phyloP scores from a whole-genome alignment of 192 early-diverging fungal genomes.

The Coemansia aciculifera region DNA sequence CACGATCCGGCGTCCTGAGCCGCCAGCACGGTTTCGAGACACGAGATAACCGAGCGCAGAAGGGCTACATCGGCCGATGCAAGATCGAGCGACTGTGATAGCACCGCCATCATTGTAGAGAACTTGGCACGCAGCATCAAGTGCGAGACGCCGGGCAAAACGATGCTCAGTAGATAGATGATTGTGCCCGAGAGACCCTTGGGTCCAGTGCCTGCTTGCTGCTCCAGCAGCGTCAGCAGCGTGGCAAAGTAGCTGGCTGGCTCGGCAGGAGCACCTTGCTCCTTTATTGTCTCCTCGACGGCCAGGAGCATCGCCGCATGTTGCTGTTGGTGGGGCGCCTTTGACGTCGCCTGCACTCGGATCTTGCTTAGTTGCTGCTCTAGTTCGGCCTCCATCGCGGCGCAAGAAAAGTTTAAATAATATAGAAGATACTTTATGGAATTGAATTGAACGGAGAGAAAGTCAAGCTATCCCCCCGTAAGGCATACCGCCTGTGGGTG shows the following conservation, averaged over 20 bases:
- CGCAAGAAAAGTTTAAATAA: background rate
- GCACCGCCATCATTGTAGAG: slow-evolving; percentile 61
- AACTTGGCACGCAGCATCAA: slow-evolving; percentile 66
- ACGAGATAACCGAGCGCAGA: slow-evolving; percentile 74
- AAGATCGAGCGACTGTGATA: slow-evolving; percentile 57
- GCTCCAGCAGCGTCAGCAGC: slow-evolving; percentile 72
- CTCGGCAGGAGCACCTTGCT: slow-evolving; percentile 66
- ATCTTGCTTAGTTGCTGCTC: slow-evolving; percentile 50
- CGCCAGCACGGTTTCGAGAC: slow-evolving; percentile 74
- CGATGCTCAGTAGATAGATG: slow-evolving; percentile 79
- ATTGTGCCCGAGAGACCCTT: slow-evolving; percentile 61
- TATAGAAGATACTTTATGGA: background rate
- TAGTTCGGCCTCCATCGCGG: slow-evolving; percentile 38
- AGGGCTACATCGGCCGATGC: slow-evolving; percentile 80
- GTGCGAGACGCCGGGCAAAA: slow-evolving; percentile 65
- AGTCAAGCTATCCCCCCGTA: background rate
- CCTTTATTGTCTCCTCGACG: slow-evolving; percentile 78
- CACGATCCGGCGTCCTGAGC: slow-evolving; percentile 78
- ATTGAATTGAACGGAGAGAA: background rate
- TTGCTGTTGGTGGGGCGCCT: slow-evolving; percentile 84
- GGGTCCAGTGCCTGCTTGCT: slow-evolving; percentile 56
- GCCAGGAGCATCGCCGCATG: slow-evolving; percentile 69
- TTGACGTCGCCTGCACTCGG: slow-evolving; percentile 68
- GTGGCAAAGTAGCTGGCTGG: slow-evolving; percentile 91
- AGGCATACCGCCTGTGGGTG: background rate